Percentiles rank a stretch among this genome's conserved stretches.
phyloP scores from a whole-genome alignment of 1,284 basidiomycete genomes.

The Ceratobasidium sp. region DNA sequence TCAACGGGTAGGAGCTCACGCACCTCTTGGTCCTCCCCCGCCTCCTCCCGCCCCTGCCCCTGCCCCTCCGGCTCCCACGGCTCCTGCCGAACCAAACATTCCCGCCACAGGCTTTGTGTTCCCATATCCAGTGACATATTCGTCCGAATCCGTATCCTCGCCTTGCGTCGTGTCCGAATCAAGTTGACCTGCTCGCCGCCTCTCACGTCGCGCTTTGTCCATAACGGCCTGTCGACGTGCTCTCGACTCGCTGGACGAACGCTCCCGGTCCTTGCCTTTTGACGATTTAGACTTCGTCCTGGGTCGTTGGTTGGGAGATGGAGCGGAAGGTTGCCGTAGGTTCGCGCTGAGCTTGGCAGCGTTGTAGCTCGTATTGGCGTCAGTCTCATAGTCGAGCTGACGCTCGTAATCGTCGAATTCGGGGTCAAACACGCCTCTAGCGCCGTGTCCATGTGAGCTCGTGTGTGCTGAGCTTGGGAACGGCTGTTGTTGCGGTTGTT shows the following conservation, averaged over 20 bases:
- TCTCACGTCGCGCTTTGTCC: slow-evolving; percentile 19
- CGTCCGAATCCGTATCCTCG: slow-evolving; percentile 29
- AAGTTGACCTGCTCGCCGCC: slow-evolving; percentile 5
- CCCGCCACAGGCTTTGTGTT: background rate
- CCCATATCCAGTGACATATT: slow-evolving; percentile 28
- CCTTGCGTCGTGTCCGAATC: slow-evolving; percentile 39
- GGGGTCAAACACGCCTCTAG: background rate
- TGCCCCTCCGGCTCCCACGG: no score
- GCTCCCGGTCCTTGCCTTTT: slow-evolving; percentile 19
- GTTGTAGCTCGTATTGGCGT: slow-evolving; percentile 37
- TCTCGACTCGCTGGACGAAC: background rate
- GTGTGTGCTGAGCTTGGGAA: background rate
- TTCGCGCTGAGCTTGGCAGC: slow-evolving; percentile 29
- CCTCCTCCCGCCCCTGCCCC: no score
- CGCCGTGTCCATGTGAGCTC: background rate
- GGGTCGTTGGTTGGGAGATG: background rate
- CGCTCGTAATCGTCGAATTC: slow-evolving; percentile 6
- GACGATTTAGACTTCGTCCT: background rate
- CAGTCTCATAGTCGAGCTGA: slow-evolving; percentile 31
- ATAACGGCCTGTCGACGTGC: background rate
- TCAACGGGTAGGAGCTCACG: no score
- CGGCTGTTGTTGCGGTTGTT: background rate
- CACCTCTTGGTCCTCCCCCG: no score
- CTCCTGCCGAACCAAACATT: slow-evolving; percentile 16
- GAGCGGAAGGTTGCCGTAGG: background rate